Percentiles rank a stretch among this genome's conserved stretches.
These are phyloP conservation scores for Xylaria acuta DNA, from an alignment of 495 filamentous ascomycete species.

Conservation along the genomic window DNA sequence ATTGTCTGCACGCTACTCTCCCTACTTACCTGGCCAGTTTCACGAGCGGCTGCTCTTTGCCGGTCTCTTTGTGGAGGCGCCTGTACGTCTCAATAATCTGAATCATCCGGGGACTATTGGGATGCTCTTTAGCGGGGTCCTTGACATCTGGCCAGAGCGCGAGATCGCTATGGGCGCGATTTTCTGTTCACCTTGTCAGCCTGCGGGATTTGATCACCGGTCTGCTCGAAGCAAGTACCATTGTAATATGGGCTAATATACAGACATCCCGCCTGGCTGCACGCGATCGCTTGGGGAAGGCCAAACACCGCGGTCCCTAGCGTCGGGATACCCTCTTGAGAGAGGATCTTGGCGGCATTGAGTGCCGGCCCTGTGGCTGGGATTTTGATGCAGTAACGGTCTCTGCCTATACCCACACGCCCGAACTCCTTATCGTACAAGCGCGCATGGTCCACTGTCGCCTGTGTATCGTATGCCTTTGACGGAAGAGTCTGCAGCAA, in stretches of 20 bases:
- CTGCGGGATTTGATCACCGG: not conserved
- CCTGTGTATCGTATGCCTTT: constrained; percentile 46
- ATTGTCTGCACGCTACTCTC: not conserved
- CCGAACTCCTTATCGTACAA: constrained; percentile 49
- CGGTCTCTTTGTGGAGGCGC: constrained; percentile 49
- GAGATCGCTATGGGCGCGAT: constrained; percentile 39
- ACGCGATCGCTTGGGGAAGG: constrained; percentile 38
- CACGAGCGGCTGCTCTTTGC: constrained; percentile 50
- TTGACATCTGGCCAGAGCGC: constrained; percentile 38
- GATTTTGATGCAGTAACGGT: constrained; percentile 44
- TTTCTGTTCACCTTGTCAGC: constrained; percentile 26
- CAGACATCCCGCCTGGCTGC: constrained; percentile 36
- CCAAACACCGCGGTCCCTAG: constrained; percentile 39
- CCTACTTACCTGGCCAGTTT: constrained; percentile 41
- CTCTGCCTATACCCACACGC: constrained; percentile 46
- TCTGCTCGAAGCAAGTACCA: constrained; percentile 28
- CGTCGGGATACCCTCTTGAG: constrained; percentile 37
- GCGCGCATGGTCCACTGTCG: constrained; percentile 47
- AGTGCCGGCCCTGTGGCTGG: constrained; percentile 39
- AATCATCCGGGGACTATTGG: constrained; percentile 46
- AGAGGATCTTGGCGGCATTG: constrained; percentile 39
- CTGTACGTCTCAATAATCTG: constrained; percentile 46
- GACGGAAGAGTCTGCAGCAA: constrained; percentile 49
- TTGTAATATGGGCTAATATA: constrained; percentile 46
- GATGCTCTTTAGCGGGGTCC: constrained; percentile 47